Evolutionary conservation across 108 stramenopile genomes (phyloP).

Genomic region (Fragilaria crotonensis): DNA sequence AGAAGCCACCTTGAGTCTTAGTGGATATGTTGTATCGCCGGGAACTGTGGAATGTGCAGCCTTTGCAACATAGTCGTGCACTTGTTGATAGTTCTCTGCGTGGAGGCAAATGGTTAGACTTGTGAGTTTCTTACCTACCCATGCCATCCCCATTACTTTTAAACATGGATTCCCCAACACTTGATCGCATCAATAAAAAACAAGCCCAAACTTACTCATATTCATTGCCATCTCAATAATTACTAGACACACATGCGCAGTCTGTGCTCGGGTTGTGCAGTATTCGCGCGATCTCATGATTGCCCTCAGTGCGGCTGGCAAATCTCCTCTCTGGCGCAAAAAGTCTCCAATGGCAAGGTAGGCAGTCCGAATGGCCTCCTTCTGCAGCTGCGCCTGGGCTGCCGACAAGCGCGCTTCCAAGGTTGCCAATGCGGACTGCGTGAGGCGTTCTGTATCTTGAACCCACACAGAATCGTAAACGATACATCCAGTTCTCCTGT

Average conservation of each 20-base stretch:
- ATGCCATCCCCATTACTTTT: too few species aligned
- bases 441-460: constrained; percentile 11
- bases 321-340: constrained; percentile 45
- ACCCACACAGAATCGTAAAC: constrained; percentile 14
- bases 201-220: constrained; percentile 26
- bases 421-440: constrained; percentile 21
- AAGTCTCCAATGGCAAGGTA: constrained; percentile 43
- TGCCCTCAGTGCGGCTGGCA: constrained; percentile 35
- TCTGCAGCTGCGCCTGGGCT: constrained; percentile 67
- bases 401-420: constrained; percentile 54
- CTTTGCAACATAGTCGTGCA: constrained; percentile 22
- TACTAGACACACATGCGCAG: constrained; percentile 42
- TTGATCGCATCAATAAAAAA: too few species aligned
- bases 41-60: constrained; percentile 21
- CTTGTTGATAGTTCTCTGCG: constrained; percentile 23
- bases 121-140: too few species aligned
- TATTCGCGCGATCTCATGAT: constrained; percentile 50
- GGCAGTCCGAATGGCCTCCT: constrained; percentile 72
- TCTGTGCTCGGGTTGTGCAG: constrained; percentile 48
- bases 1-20: constrained; percentile 26
- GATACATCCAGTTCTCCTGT: too few species aligned
- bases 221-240: constrained; percentile 46
- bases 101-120: background rate
- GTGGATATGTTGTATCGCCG: constrained; percentile 3
- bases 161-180: too few species aligned